phyloP scores from a whole-genome alignment of 192 early-diverging fungal species.

The Rhizophagus clarus region DNA sequence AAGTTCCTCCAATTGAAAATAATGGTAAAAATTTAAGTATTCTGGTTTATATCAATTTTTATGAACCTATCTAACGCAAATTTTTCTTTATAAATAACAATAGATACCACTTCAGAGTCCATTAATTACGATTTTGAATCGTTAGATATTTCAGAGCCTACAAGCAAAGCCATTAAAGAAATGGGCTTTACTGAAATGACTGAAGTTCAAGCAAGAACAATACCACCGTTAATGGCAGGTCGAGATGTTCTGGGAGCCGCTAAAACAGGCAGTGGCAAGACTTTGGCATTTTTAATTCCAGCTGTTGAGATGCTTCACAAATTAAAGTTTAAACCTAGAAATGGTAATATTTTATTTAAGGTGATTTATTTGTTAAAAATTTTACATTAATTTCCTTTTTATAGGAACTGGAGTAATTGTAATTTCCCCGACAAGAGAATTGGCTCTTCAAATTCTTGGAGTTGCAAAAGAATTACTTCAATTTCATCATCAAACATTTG shows the following conservation, averaged over 20 bases:
- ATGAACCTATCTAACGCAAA: background rate
- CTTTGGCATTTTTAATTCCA: constrained; percentile 95
- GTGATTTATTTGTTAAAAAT: background rate
- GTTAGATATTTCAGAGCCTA: constrained; percentile 79
- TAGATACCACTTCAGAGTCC: background rate
- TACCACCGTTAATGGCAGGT: constrained; percentile 94
- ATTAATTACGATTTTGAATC: constrained; percentile 69
- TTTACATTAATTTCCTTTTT: background rate
- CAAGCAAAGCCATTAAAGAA: constrained; percentile 81
- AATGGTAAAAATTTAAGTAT: background rate
- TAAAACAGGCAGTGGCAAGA: constrained; percentile 95
- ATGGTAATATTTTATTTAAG: constrained; percentile 55
- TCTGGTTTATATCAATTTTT: background rate
- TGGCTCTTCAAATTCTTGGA: constrained; percentile 98
- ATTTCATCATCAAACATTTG: constrained; percentile 96
- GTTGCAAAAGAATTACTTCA: constrained; percentile 95
- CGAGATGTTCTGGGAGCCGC: constrained; percentile 98
- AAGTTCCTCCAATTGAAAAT: constrained; percentile 10
- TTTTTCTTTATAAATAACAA: constrained; percentile 4
- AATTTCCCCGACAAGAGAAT: constrained; percentile 97
- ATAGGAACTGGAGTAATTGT: constrained; percentile 89
- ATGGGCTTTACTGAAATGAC: constrained; percentile 96
- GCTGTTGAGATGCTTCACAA: constrained; percentile 88
- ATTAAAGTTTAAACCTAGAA: constrained; percentile 95
- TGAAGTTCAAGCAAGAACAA: constrained; percentile 93